phyloP scores from a whole-genome alignment of 73 alveolate species.

The Tetrahymena thermophila region DNA sequence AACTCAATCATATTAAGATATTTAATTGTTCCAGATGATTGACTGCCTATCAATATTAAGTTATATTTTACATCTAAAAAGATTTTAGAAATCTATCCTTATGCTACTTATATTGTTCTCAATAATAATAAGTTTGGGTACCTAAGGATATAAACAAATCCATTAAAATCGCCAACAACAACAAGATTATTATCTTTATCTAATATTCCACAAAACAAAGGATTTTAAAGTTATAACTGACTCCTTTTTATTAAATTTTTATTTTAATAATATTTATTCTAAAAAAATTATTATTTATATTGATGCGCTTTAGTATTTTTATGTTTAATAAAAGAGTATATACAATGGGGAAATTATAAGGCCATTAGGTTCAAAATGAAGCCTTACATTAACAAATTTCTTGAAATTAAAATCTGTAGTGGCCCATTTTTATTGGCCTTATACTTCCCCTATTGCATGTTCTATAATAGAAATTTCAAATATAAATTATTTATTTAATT shows the following conservation, averaged over 20 bases:
- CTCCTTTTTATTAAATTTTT: neutral
- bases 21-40: neutral
- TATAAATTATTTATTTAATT: too few relatives aligned
- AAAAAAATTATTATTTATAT: too few relatives aligned
- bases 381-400: too few relatives aligned
- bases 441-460: too few relatives aligned
- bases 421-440: too few relatives aligned
- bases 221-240: neutral
- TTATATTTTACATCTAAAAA: neutral
- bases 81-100: neutral
- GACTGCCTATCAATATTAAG: neutral
- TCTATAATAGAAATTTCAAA: too few relatives aligned
- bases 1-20: neutral
- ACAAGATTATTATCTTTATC: neutral
- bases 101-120: neutral
- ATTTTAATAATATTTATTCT: too few relatives aligned
- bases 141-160: neutral
- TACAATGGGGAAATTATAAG: too few relatives aligned
- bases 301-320: too few relatives aligned
- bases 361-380: too few relatives aligned
- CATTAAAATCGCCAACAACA: neutral
- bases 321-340: too few relatives aligned
- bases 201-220: neutral
- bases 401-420: too few relatives aligned
- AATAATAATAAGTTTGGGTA: neutral